Evolutionary conservation across 2,329 filamentous ascomycete species (phyloP).

Genomic region (Pseudogymnoascus sp.): DNA sequence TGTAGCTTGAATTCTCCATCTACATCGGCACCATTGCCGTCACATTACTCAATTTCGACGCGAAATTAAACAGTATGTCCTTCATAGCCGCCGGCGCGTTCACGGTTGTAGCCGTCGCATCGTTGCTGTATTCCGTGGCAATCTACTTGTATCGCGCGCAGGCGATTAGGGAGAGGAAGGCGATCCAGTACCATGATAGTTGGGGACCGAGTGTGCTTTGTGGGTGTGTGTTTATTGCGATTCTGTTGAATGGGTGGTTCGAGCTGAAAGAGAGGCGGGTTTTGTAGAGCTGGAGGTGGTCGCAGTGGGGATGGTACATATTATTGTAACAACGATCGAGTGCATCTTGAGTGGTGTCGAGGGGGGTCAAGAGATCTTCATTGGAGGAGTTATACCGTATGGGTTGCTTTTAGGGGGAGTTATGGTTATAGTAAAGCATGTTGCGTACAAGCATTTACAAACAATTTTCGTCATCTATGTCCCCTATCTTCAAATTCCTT

Average conservation of each 20-base stretch:
- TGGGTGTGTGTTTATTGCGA: conserved; percentile 62
- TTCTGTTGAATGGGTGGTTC: conserved; percentile 73
- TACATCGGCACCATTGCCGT: conserved; percentile 84
- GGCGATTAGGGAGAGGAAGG: conserved; percentile 74
- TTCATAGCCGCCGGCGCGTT: conserved; percentile 70
- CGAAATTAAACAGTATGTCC: conserved; percentile 47
- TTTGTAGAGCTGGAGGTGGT: conserved; percentile 35
- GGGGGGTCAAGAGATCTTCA: background rate
- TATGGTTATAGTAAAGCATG: background rate
- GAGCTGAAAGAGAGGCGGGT: conserved; percentile 56
- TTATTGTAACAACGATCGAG: conserved; percentile 7
- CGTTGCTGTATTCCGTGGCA: conserved; percentile 74
- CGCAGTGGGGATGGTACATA: conserved; percentile 10
- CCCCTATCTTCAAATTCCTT: background rate
- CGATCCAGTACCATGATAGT: conserved; percentile 87
- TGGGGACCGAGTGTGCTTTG: conserved; percentile 78
- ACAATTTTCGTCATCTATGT: background rate
- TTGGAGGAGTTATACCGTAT: background rate
- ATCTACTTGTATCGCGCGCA: conserved; percentile 84
- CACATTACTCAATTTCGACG: conserved; percentile 74
- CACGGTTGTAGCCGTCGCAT: conserved; percentile 69
- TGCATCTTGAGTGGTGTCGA: background rate
- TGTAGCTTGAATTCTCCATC: conserved; percentile 85
- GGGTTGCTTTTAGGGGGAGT: background rate
- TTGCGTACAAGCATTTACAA: background rate